These are phyloP conservation scores for Cadophora sp. DNA, from an alignment of 2,329 filamentous ascomycete genomes.

Conservation along the genomic window DNA sequence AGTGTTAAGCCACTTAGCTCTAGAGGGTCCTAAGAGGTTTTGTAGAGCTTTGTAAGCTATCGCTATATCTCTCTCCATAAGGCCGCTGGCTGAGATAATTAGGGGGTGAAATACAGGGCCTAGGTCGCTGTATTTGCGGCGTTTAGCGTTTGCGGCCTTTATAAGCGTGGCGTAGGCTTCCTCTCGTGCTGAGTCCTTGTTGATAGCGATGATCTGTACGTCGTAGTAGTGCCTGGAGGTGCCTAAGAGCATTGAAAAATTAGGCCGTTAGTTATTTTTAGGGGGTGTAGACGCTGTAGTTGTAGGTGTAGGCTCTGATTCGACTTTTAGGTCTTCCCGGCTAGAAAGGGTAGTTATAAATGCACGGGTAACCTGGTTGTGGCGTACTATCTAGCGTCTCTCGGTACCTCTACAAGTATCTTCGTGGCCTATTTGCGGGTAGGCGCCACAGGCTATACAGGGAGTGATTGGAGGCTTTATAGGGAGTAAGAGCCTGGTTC, in stretches of 20 bases:
- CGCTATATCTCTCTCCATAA: neutral
- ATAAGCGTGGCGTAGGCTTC: neutral
- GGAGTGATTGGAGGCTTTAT: neutral
- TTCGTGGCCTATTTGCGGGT: neutral
- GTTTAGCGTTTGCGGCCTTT: neutral
- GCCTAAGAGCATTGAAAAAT: neutral
- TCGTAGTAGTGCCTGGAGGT: neutral
- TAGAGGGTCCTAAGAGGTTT: neutral
- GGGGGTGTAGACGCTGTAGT: neutral
- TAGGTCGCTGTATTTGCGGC: neutral
- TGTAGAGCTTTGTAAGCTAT: neutral
- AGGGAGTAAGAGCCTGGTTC: neutral
- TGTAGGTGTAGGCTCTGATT: neutral
- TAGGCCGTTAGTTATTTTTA: neutral
- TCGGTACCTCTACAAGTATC: neutral
- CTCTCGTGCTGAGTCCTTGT: neutral
- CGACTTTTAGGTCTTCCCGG: neutral
- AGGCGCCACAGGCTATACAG: neutral
- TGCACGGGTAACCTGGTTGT: neutral
- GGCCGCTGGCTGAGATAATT: neutral
- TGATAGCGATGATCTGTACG: neutral
- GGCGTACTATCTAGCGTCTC: neutral
- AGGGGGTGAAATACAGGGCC: neutral
- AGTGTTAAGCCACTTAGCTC: neutral
- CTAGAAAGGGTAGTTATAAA: neutral